phyloP scores from a whole-genome alignment of 2,329 filamentous ascomycete species.

The Colletotrichum ledebouriae region DNA sequence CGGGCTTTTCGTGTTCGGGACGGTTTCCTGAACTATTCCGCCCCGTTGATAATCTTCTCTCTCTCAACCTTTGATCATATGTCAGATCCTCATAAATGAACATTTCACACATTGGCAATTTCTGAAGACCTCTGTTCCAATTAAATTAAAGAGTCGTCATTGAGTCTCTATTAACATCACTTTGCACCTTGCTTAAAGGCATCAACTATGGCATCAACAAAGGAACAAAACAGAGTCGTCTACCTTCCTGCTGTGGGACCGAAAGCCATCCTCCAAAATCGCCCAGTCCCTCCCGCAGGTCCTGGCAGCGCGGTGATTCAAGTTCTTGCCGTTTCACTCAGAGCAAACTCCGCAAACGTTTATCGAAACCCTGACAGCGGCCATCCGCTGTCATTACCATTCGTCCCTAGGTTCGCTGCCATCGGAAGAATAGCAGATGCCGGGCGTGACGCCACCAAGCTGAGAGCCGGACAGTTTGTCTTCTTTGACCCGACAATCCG shows the following conservation, averaged over 20 bases:
- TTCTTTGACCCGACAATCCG: slow-evolving; percentile 49
- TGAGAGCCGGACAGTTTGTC: slow-evolving; percentile 52
- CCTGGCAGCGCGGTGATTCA: slow-evolving; percentile 4
- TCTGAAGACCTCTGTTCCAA: too few species aligned
- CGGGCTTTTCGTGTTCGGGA: too few species aligned
- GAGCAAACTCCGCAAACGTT: slow-evolving; percentile 12
- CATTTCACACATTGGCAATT: too few species aligned
- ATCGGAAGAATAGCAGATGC: slow-evolving; percentile 53
- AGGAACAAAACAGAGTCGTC: not conserved
- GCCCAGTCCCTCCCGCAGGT: not conserved
- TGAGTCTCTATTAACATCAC: too few species aligned
- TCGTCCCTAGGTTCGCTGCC: slow-evolving; percentile 51
- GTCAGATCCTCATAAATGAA: too few species aligned
- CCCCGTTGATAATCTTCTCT: too few species aligned
- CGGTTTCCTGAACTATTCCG: too few species aligned
- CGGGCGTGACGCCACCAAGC: slow-evolving; percentile 50
- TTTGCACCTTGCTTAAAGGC: slow-evolving; percentile 5
- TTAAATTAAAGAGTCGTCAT: too few species aligned
- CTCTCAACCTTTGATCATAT: too few species aligned
- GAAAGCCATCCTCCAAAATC: not conserved
- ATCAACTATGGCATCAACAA: not conserved
- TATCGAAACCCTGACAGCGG: slow-evolving; percentile 17
- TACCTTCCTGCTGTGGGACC: not conserved
- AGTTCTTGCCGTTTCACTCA: slow-evolving; percentile 11
- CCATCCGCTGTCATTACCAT: slow-evolving; percentile 47